Conservation (phyloP, 345 rosid genomes). For the Aquilaria yunnanensis region DNA sequence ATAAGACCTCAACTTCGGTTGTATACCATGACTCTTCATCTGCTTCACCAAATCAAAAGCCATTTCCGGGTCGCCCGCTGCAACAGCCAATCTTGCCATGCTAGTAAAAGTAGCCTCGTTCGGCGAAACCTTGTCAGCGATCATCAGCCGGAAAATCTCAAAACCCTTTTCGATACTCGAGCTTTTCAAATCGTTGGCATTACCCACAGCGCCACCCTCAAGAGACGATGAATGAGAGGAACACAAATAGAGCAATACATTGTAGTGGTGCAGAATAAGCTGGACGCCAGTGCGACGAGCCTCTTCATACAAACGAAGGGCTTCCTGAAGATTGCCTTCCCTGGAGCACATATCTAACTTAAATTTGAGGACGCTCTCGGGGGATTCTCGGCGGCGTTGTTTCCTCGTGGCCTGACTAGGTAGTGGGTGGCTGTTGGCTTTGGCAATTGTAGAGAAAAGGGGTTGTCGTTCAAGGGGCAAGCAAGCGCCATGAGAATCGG, state of each 20-base stretch:
- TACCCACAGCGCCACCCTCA: conserved; percentile 19
- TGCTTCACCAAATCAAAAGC: conserved; percentile 84
- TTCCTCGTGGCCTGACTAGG: conserved; percentile 38
- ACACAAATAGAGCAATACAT: conserved; percentile 73
- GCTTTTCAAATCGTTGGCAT: conserved; percentile 17
- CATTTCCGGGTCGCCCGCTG: conserved; percentile 76
- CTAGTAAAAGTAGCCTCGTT: conserved; percentile 91
- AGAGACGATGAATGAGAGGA: conserved; percentile 34
- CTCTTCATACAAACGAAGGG: conserved; percentile 77
- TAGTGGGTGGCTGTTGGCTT: conserved; percentile 26
- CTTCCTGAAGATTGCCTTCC: conserved; percentile 55
- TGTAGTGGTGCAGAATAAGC: conserved; percentile 59
- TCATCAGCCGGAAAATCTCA: conserved; percentile 77
- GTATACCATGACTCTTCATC: conserved; percentile 62
- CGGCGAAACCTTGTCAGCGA: conserved; percentile 52
- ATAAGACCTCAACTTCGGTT: conserved; percentile 78
- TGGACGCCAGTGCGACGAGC: conserved; percentile 41
- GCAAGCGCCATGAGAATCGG: conserved; percentile 12
- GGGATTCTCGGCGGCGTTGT: conserved; percentile 51
- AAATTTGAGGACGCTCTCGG: conserved; percentile 43
- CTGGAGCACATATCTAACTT: conserved; percentile 71
- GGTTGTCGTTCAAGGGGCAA: conserved; percentile 22
- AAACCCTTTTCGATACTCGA: conserved; percentile 59
- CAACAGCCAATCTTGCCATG: conserved; percentile 70
- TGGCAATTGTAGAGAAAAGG: conserved; percentile 24